Base-by-base conservation (phyloP, 352 stramenopile genomes). In the Phytophthora constricta region DNA sequence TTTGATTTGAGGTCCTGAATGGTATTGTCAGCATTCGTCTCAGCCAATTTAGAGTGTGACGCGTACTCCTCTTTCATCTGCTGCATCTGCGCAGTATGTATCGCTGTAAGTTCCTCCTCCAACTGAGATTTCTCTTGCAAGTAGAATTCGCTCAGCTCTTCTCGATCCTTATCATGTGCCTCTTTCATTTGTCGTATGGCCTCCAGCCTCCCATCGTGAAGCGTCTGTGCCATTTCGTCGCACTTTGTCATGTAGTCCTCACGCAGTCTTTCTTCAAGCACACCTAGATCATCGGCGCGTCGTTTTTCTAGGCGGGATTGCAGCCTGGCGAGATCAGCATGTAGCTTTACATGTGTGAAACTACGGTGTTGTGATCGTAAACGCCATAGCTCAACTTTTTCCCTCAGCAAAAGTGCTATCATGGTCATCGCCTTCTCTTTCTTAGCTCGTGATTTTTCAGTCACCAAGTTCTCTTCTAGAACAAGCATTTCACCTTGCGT, bases 401-500 rank as follows among this genome's bases (percentile, higher is more conserved):
- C 51, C 8, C 45, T 46, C 25, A 86, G 9, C 7, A 78, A 16
- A 23, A 72, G 64, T 1, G 70, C 55, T 5, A 91, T 57, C 0
- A 55, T 22, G 4, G 49, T 45, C 0, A 79, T 48, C 3, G 58
- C 71, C 23, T 73, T 63, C 25, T 91, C 70, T 20, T 75, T 78
- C 17, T 70, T 72, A 0, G 51, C 53, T 7, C 47, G 42, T 51
- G 58, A 5, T n/a, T 73, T 80, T 8, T 89, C 73, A 14, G 65
- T 56, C 1, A 37, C 51, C 11, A 69, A 74, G 52, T 82, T 87
- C n/a, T 78, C 84, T 61, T 88, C 77, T 0, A 87, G 51, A 1
- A 90, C 76, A 1, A 90, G 50, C 41, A 86, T 70, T 9, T 92
- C 81, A 4, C 77, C 81, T 69, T 92, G 80, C 2, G 78, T 64